Base-by-base conservation (phyloP, 768 basidiomycete genomes). In the Kwoniella sp. region DNA sequence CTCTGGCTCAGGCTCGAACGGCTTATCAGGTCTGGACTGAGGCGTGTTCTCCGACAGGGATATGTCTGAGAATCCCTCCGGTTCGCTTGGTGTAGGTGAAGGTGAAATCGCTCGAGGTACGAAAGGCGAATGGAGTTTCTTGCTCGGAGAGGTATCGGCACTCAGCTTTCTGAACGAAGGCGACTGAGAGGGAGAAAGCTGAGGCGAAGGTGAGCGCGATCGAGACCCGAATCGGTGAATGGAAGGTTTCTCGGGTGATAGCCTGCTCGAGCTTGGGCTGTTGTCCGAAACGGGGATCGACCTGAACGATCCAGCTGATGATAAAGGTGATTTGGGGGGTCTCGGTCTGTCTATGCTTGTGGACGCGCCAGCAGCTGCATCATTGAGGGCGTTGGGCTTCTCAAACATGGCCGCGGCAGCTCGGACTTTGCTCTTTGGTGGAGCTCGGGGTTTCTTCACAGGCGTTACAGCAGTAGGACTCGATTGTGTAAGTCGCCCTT, bases 341-440 rank as follows among this genome's bases (percentile, higher is more conserved):
- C 50, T 52, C 13, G 63, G 57, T 30, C 48, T 52, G 23, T 45
- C 41, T 17, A 58, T 51, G 29, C 30, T 58, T 11, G 58, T 17
- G 41, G 15, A 37, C 13, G 34, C 34, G 13, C 34, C 41, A 45
- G 11, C 20, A 17, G 41, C n/a, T n/a, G n/a, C n/a, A n/a, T n/a
- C 41, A 45, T 17, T 17, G 41, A 17, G 11, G 41, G 41, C 20
- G 20, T 45, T 45, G 41, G 41, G 41, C 41, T 45, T 45, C 51
- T 70, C 73, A 50, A 67, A 73, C 66, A 67, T 67, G 2, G 74
- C 74, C n/a, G 74, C 74, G 11, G 71, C 71, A 13, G 74, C 72
- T 63, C 57, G 61, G 20, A 73, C 72, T 58, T 65, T 69, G 30
- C 65, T 69, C 11, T 54, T 29, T 3, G 58, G 28, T 38, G 31